Conservation (phyloP, 768 basidiomycete genomes). For the Russula sp. region DNA sequence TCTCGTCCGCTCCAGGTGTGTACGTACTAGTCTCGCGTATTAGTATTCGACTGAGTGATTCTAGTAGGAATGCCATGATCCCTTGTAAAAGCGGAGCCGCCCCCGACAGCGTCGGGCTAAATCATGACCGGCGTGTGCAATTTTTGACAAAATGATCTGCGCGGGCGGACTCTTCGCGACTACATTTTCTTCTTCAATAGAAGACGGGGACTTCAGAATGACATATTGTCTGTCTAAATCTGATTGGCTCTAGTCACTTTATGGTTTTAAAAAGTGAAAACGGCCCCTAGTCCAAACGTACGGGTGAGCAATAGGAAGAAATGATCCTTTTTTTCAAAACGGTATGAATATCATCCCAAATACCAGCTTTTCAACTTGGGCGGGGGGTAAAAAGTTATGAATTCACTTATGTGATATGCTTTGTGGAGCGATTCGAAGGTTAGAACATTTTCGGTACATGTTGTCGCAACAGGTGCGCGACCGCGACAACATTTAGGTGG, state of each 20-base stretch:
- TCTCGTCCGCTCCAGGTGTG: background rate
- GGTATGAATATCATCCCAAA: too few species aligned
- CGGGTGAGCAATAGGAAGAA: background rate
- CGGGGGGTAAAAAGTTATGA: too few species aligned
- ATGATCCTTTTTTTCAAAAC: background rate
- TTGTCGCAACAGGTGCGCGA: too few species aligned
- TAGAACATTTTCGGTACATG: too few species aligned
- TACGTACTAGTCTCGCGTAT: background rate
- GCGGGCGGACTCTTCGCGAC: background rate
- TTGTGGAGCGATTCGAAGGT: too few species aligned
- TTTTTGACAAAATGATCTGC: background rate
- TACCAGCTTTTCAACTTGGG: too few species aligned
- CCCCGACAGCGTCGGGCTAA: background rate
- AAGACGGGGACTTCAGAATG: background rate
- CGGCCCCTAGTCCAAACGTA: background rate
- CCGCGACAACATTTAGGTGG: too few species aligned
- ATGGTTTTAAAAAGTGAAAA: too few species aligned
- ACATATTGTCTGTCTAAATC: background rate
- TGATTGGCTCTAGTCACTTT: background rate
- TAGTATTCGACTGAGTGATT: too few species aligned
- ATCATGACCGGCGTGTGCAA: background rate
- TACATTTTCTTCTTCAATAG: background rate
- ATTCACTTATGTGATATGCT: too few species aligned
- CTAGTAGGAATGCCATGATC: background rate
- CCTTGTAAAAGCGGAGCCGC: background rate